Conservation (phyloP, 805 yeast species). For the Tetrapisispora arboricola region DNA sequence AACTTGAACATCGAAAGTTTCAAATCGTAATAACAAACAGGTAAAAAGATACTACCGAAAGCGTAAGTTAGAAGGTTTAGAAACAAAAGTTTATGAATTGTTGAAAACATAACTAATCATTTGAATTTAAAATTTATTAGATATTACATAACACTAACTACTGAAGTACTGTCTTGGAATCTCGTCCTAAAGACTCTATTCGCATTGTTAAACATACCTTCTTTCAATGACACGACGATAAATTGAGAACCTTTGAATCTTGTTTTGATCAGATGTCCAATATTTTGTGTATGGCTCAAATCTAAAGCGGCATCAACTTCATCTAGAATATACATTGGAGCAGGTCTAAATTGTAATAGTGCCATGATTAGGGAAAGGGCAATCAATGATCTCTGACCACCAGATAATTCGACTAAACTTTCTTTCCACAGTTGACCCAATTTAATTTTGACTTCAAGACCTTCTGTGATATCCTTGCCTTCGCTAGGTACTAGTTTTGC, state of each 20-base stretch:
- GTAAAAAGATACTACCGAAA: too few relatives aligned
- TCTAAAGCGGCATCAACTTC: constrained; percentile 99
- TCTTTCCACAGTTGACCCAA: constrained; percentile 94
- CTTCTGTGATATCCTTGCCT: constrained; percentile 74
- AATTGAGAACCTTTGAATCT: constrained; percentile 93
- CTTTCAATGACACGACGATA: constrained; percentile 91
- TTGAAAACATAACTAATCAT: too few relatives aligned
- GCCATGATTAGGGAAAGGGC: constrained; percentile 91
- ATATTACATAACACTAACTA: constrained; percentile 57
- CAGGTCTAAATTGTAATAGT: constrained; percentile 87
- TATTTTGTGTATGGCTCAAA: constrained; percentile 92
- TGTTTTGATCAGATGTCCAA: constrained; percentile 92
- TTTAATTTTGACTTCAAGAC: constrained; percentile 82
- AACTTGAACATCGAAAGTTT: too few relatives aligned
- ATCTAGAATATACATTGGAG: constrained; percentile 95
- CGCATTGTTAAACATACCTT: constrained; percentile 97
- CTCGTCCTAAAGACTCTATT: constrained; percentile 87
- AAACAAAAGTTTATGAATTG: too few relatives aligned
- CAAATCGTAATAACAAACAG: too few relatives aligned
- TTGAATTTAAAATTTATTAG: too few relatives aligned
- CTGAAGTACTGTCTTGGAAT: constrained; percentile 94
- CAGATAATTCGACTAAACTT: constrained; percentile 86
- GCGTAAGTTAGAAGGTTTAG: too few relatives aligned
- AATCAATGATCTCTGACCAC: constrained; percentile 92
- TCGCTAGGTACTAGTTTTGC: constrained; percentile 82